These are phyloP conservation scores for Trichosporon sp. DNA, from an alignment of 1,284 basidiomycete species.

Conservation along the genomic window DNA sequence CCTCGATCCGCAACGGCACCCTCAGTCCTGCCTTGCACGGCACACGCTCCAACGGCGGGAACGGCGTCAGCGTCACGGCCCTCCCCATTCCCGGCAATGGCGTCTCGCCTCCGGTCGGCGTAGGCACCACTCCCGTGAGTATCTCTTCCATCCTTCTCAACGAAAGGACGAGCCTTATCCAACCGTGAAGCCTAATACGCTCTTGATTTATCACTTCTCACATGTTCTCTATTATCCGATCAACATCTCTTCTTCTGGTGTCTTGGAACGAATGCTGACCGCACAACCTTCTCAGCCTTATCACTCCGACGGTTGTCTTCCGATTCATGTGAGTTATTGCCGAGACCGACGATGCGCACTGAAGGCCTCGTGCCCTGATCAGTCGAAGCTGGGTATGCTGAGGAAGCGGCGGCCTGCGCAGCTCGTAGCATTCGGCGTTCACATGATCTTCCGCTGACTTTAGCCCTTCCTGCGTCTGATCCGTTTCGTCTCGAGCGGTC, in stretches of 20 bases:
- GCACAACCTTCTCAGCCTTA: background rate
- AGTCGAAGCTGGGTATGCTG: background rate
- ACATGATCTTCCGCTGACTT: background rate
- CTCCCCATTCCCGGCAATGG: background rate
- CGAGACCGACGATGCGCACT: background rate
- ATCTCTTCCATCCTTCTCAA: background rate
- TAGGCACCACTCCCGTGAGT: background rate
- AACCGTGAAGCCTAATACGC: constrained; percentile 17
- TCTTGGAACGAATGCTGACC: background rate
- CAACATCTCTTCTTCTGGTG: background rate
- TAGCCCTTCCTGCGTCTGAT: constrained; percentile 41
- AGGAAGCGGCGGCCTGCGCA: background rate
- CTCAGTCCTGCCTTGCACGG: background rate
- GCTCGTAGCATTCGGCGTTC: too few species aligned
- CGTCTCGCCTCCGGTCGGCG: background rate
- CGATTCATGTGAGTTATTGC: background rate
- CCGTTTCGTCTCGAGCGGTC: constrained; percentile 39
- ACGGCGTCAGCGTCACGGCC: background rate
- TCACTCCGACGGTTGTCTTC: background rate
- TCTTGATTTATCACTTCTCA: constrained; percentile 16
- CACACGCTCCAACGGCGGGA: constrained; percentile 4
- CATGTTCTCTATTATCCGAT: constrained; percentile 20
- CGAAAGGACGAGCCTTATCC: background rate
- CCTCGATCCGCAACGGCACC: background rate
- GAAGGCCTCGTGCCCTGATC: background rate